Percentiles rank a stretch among this genome's conserved stretches.
phyloP scores from a whole-genome alignment of 2,329 filamentous ascomycete species.

The Polytolypa hystricis region DNA sequence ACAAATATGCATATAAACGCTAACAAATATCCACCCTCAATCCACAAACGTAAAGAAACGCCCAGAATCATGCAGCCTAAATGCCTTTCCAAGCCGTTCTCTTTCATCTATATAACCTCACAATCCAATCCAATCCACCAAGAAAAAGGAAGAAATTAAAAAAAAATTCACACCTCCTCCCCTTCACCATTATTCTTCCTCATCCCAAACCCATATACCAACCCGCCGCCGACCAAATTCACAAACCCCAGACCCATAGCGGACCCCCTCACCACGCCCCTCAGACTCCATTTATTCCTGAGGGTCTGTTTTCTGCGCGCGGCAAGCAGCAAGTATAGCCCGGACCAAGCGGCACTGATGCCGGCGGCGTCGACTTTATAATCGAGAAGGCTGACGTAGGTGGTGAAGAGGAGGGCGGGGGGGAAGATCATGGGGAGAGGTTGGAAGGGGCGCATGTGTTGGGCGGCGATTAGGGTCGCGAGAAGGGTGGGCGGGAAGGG shows the following conservation, averaged over 20 bases:
- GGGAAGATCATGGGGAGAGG: constrained; percentile 56
- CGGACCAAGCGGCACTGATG: constrained; percentile 53
- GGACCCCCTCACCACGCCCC: constrained; percentile 34
- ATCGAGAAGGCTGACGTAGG: constrained; percentile 53
- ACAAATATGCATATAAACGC: no score
- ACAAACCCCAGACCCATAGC: constrained; percentile 36
- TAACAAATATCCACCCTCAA: no score
- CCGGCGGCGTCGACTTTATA: constrained; percentile 55
- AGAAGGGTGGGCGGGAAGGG: constrained; percentile 54
- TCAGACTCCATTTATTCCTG: constrained; percentile 34
- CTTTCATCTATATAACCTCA: no score
- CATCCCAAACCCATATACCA: constrained; percentile 36
- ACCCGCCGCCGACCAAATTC: constrained; percentile 36
- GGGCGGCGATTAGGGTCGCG: constrained; percentile 54
- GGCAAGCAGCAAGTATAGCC: constrained; percentile 53
- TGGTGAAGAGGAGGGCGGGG: constrained; percentile 53
- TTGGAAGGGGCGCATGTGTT: constrained; percentile 57
- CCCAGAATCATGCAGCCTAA: no score
- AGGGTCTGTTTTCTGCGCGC: constrained; percentile 41
- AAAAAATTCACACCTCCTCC: constrained; percentile 3
- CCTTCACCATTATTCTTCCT: constrained; percentile 32
- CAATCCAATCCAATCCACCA: no score
- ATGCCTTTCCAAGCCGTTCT: no score
- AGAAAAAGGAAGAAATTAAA: no score
- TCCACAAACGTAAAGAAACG: no score